Evolutionary conservation across 1,284 basidiomycete species (phyloP).

Genomic region (Irpex rosettiformis): DNA sequence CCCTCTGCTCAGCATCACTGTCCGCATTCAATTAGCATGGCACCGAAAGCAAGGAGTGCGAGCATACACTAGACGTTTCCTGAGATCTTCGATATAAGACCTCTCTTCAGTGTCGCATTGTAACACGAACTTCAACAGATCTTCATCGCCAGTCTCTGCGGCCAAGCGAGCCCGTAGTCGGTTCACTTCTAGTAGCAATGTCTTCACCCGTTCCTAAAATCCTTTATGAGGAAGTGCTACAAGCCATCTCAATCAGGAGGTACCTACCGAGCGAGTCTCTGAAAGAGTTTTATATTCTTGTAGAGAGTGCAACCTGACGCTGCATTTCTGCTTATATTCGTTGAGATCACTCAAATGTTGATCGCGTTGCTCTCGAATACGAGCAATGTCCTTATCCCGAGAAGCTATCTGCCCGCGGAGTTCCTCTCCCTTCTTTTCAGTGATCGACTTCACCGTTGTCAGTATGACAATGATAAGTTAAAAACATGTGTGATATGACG

Average conservation of each 20-base stretch:
- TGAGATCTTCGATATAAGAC: constrained; percentile 63
- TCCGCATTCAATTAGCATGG: constrained; percentile 1
- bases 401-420: constrained; percentile 53
- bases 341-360: constrained; percentile 69
- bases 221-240: constrained; percentile 14
- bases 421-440: constrained; percentile 35
- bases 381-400: constrained; percentile 71
- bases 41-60: constrained; percentile 4
- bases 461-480: constrained; percentile 9
- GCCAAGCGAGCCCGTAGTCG: constrained; percentile 78
- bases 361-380: constrained; percentile 82
- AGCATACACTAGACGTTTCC: constrained; percentile 56
- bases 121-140: constrained; percentile 70
- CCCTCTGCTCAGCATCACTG: constrained; percentile 53
- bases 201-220: constrained; percentile 68
- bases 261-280: constrained; percentile 62
- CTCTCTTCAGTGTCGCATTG: constrained; percentile 53
- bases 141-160: constrained; percentile 68
- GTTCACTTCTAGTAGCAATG: constrained; percentile 72
- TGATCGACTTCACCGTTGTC: not conserved
- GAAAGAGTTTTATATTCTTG: constrained; percentile 74
- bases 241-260: constrained; percentile 11
- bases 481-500: too few species aligned
- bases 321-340: constrained; percentile 70
- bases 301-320: constrained; percentile 57